Percentiles rank a stretch among this genome's conserved stretches.
phyloP scores from a whole-genome alignment of 371 early-diverging fungal species.

The Syncephalastrum racemosum region DNA sequence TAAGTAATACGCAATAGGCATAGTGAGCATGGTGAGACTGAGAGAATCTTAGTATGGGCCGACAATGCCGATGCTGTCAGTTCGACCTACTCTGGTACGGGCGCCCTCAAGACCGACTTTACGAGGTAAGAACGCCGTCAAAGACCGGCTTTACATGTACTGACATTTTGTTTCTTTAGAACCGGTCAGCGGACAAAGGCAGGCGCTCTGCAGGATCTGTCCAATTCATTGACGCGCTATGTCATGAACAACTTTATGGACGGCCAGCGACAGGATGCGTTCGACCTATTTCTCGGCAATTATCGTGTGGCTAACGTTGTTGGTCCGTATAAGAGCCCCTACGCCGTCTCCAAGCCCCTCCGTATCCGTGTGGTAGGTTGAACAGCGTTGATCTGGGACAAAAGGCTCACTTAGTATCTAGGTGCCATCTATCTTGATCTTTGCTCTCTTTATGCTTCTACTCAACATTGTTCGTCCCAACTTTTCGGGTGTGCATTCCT shows the following conservation, averaged over 20 bases:
- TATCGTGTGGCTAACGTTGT: slow-evolving; percentile 42
- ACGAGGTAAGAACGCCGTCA: slow-evolving; percentile 59
- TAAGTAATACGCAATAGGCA: slow-evolving; percentile 13
- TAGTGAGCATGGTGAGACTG: neutral
- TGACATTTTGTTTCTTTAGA: slow-evolving; percentile 18
- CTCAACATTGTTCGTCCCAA: slow-evolving; percentile 38
- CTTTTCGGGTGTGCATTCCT: slow-evolving; percentile 35
- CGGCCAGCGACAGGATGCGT: slow-evolving; percentile 87
- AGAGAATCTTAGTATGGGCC: slow-evolving; percentile 80
- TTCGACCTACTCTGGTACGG: slow-evolving; percentile 96
- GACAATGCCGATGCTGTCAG: slow-evolving; percentile 99
- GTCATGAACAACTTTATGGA: slow-evolving; percentile 93
- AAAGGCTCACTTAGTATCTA: neutral
- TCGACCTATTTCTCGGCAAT: slow-evolving; percentile 78
- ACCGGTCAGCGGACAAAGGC: slow-evolving; percentile 85
- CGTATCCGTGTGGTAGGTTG: slow-evolving; percentile 49
- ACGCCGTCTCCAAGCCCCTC: slow-evolving; percentile 30
- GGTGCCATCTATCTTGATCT: slow-evolving; percentile 46
- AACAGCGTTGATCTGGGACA: neutral
- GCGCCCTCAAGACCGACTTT: slow-evolving; percentile 97
- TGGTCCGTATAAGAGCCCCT: slow-evolving; percentile 23
- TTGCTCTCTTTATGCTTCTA: slow-evolving; percentile 47
- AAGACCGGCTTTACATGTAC: neutral
- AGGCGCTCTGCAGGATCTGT: slow-evolving; percentile 84
- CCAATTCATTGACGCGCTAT: slow-evolving; percentile 85